phyloP scores from a whole-genome alignment of 169 alveolate species.

The Eimeria acervulina region DNA sequence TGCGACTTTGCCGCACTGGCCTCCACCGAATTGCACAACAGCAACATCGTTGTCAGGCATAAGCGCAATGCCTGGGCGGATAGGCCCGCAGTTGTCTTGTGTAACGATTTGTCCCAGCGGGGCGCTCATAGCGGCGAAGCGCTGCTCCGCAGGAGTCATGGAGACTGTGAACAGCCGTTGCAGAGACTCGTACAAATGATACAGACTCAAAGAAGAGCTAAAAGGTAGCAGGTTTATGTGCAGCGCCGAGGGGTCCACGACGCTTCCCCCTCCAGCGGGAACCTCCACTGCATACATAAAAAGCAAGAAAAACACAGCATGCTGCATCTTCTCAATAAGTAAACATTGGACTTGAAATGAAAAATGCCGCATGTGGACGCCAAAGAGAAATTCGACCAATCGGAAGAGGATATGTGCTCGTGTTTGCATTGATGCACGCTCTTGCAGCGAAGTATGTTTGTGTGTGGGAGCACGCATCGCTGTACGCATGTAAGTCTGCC shows the following conservation, averaged over 20 bases:
- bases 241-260: not conserved
- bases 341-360: no score
- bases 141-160: not conserved
- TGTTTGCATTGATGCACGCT: not conserved
- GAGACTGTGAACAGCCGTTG: not conserved
- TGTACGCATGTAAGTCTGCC: no score
- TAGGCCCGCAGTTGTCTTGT: not conserved
- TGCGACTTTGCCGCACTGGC: not conserved
- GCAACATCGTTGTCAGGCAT: not conserved
- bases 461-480: no score
- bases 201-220: not conserved
- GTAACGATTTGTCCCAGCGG: not conserved
- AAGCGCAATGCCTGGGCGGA: not conserved
- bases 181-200: conserved; percentile 10
- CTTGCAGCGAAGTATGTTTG: no score
- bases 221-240: conserved; percentile 46
- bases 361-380: no score
- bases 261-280: not conserved
- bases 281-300: conserved; percentile 31
- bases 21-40: not conserved
- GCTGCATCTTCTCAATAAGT: no score
- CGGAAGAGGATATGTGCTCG: not conserved
- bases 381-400: no score
- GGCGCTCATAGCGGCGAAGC: not conserved
- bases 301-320: no score